Percentiles rank a stretch among this genome's conserved stretches.
Evolutionary conservation across 2,329 filamentous ascomycete species (phyloP).

Genomic region (Alternaria incomplexa): DNA sequence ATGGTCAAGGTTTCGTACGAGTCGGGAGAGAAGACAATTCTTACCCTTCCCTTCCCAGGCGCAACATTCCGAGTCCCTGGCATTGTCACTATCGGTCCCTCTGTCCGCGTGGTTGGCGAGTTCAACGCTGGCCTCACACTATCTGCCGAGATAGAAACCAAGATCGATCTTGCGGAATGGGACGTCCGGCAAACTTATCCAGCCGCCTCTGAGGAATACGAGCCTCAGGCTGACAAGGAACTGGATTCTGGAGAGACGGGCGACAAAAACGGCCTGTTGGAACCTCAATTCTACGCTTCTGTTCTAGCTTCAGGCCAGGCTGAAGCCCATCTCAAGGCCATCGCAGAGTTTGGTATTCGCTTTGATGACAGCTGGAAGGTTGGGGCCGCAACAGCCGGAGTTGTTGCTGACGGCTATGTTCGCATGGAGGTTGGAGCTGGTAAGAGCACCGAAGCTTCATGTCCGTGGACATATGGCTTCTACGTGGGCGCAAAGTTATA

Average conservation of each 20-base stretch:
- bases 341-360: conserved; percentile 9
- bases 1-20: conserved; percentile 1
- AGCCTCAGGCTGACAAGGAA: conserved; percentile 2
- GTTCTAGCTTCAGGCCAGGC: not conserved
- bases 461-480: conserved; percentile 5
- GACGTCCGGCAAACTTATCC: conserved; percentile 4
- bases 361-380: conserved; percentile 8
- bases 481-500: conserved; percentile 2
- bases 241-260: conserved; percentile 4
- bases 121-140: conserved; percentile 2
- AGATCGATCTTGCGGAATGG: conserved; percentile 7
- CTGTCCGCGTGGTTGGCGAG: not conserved
- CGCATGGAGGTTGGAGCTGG: not conserved
- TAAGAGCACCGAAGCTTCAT: not conserved
- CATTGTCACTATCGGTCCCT: conserved; percentile 14
- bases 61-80: conserved; percentile 9
- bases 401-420: conserved; percentile 1
- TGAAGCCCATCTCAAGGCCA: not conserved
- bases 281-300: conserved; percentile 7
- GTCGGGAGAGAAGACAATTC: conserved; percentile 2
- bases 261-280: conserved; percentile 1
- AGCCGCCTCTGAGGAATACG: not conserved
- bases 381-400: not conserved
- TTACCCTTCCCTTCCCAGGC: conserved; percentile 10
- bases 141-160: conserved; percentile 2